Conservation (phyloP, 1,139 yeast genomes). For the Magnusiomyces fungicola region DNA sequence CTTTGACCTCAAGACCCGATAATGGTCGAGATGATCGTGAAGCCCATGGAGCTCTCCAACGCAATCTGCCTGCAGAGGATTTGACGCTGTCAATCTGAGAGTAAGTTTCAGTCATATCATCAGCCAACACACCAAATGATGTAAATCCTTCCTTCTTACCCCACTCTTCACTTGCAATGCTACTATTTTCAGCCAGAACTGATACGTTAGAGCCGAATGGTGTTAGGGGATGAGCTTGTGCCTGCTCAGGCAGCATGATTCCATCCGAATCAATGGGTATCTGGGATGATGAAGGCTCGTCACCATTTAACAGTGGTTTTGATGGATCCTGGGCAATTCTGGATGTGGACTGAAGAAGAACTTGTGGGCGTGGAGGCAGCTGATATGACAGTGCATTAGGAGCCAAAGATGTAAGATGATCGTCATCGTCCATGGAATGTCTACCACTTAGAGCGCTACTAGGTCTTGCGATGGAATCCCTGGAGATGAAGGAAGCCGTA, state of each 20-base stretch:
- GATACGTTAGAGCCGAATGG: too few relatives aligned
- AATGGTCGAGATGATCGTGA: neutral
- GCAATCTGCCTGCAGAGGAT: too few relatives aligned
- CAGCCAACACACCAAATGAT: neutral
- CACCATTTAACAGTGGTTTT: neutral
- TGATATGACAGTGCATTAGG: neutral
- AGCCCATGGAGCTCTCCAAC: too few relatives aligned
- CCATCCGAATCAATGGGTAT: too few relatives aligned
- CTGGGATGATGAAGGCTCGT: neutral
- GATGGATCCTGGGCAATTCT: neutral
- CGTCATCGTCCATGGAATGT: neutral
- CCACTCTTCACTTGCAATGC: neutral
- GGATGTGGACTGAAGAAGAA: too few relatives aligned
- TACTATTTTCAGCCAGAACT: neutral
- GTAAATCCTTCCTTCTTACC: neutral
- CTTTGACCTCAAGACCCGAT: neutral
- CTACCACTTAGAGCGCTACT: neutral
- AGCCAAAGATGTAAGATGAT: neutral
- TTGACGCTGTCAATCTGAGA: too few relatives aligned
- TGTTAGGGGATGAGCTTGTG: too few relatives aligned
- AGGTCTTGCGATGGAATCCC: neutral
- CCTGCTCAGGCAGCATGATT: too few relatives aligned
- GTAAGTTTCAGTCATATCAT: too few relatives aligned
- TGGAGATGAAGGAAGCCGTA: neutral
- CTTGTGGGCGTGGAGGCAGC: neutral